Percentiles rank a stretch among this genome's conserved stretches.
Conservation (phyloP, 2,329 filamentous ascomycete genomes). For the Diaporthe sp. region DNA sequence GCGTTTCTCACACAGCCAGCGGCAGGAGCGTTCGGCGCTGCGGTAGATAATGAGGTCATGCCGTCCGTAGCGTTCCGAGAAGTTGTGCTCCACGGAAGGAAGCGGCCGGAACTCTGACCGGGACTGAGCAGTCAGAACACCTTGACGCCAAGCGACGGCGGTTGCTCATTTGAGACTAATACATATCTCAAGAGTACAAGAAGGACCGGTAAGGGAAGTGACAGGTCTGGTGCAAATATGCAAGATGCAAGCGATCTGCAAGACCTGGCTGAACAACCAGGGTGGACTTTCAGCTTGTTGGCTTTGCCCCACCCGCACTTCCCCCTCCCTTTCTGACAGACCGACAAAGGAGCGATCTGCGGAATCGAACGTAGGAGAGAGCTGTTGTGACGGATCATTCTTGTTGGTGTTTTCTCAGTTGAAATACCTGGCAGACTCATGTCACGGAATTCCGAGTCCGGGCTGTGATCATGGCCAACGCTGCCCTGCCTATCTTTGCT, state of each 20-base stretch:
- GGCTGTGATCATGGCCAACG: not conserved
- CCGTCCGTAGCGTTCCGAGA: not conserved
- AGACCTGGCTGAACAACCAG: not conserved
- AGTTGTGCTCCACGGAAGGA: not conserved
- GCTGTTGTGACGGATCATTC: not conserved
- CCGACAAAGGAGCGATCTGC: not conserved
- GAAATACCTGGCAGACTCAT: not conserved
- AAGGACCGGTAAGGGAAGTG: not conserved
- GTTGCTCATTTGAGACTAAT: not conserved
- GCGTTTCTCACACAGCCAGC: not conserved
- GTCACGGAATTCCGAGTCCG: not conserved
- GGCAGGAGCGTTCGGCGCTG: not conserved
- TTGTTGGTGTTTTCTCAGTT: not conserved
- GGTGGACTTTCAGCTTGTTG: conserved; percentile 7
- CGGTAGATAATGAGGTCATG: not conserved
- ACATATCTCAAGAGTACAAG: not conserved
- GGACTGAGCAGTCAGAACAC: not conserved
- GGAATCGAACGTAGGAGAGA: not conserved
- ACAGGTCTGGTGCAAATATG: conserved; percentile 23
- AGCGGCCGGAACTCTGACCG: not conserved
- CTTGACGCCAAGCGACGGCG: not conserved
- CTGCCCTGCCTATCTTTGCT: not conserved
- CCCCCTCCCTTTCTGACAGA: too few species aligned
- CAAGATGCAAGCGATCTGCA: conserved; percentile 20
- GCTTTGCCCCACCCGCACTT: not conserved